A percentile compares a stretch with the other conserved stretches of the same genome.
Evolutionary conservation across 1,139 yeast species (phyloP).

Genomic region (Pichia sp.): DNA sequence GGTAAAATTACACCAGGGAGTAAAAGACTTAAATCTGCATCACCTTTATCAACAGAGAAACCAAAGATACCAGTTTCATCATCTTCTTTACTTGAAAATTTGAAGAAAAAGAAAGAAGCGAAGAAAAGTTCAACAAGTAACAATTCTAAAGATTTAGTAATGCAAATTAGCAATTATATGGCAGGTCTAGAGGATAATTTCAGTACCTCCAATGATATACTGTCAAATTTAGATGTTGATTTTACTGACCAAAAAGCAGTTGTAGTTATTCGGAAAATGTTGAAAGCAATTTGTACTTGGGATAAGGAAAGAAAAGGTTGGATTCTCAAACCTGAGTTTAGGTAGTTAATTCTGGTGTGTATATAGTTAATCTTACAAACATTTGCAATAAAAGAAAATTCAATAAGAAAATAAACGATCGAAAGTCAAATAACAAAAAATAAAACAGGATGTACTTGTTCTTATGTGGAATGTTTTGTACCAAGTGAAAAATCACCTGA

Average conservation of each 20-base stretch:
- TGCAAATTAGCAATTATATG: constrained; percentile 29
- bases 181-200: constrained; percentile 34
- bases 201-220: constrained; percentile 52
- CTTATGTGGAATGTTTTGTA: constrained; percentile 13
- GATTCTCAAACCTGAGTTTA: constrained; percentile 54
- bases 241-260: constrained; percentile 51
- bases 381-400: not conserved
- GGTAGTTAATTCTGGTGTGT: no score
- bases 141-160: constrained; percentile 22
- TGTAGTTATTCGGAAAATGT: constrained; percentile 56
- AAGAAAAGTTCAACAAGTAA: not conserved
- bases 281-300: constrained; percentile 68
- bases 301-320: constrained; percentile 50
- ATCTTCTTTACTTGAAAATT: constrained; percentile 31
- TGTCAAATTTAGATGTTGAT: constrained; percentile 41
- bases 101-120: constrained; percentile 23
- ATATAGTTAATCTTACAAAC: no score
- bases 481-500: constrained; percentile 34
- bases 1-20: constrained; percentile 33
- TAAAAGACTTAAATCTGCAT: not conserved
- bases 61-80: constrained; percentile 16
- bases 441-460: not conserved
- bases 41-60: not conserved
- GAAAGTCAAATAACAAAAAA: constrained; percentile 2
- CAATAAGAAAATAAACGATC: not conserved